Evolutionary conservation across 768 basidiomycete genomes (phyloP).

Genomic region (Punctularia strigosozonata): DNA sequence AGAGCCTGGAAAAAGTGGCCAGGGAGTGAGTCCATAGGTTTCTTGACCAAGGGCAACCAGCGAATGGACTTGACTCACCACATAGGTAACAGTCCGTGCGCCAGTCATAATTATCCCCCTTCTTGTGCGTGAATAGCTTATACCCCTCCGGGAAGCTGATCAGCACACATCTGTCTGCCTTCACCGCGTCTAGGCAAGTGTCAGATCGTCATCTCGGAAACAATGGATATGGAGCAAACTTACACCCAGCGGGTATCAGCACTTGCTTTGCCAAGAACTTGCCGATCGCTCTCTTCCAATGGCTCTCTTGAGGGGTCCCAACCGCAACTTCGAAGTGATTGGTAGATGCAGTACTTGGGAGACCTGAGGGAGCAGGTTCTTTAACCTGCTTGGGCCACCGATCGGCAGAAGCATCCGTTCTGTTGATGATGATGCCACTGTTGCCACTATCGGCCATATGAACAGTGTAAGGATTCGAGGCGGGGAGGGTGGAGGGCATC

Average conservation of each 20-base stretch:
- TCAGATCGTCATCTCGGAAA: not conserved
- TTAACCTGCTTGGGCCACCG: no score
- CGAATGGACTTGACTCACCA: constrained; percentile 6
- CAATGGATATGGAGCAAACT: constrained; percentile 2
- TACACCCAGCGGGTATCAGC: constrained; percentile 8
- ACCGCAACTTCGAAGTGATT: constrained; percentile 11
- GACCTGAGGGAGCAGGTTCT: no score
- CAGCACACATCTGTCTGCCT: constrained; percentile 4
- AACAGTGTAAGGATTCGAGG: no score
- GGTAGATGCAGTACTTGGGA: no score
- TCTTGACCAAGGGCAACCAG: not conserved
- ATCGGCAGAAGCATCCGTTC: no score
- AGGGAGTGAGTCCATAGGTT: not conserved
- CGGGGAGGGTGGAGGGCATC: no score
- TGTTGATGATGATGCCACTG: no score
- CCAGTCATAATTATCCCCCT: constrained; percentile 10
- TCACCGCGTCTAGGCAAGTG: not conserved
- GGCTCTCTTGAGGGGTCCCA: not conserved
- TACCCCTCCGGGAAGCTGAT: constrained; percentile 11
- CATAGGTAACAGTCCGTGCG: constrained; percentile 12
- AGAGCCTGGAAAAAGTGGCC: constrained; percentile 6
- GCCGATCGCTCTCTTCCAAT: constrained; percentile 12
- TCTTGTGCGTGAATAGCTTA: constrained; percentile 12
- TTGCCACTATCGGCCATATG: no score
- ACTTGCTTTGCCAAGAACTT: constrained; percentile 7